A percentile compares a stretch with the other conserved stretches of the same genome.
These are phyloP conservation scores for Coemansia sp. DNA, from an alignment of 192 early-diverging fungal genomes.

Conservation along the genomic window DNA sequence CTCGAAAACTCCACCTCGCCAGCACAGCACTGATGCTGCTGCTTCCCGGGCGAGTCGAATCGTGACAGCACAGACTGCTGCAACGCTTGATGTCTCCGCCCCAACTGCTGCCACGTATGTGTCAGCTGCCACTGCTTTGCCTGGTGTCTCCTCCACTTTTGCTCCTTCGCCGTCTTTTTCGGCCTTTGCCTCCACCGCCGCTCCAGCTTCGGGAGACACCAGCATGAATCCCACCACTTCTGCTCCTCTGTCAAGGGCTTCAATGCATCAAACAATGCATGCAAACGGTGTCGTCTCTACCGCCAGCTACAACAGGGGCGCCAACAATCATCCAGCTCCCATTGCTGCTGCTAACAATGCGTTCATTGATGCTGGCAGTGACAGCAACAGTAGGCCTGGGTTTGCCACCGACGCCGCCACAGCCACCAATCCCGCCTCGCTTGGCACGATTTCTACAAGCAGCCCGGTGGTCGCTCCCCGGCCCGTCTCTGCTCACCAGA, in stretches of 20 bases:
- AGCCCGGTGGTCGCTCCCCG: constrained; percentile 50
- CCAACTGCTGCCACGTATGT: constrained; percentile 3
- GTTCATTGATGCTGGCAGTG: constrained; percentile 5
- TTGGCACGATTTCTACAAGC: constrained; percentile 5
- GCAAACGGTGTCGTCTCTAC: constrained; percentile 11
- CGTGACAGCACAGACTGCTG: neutral
- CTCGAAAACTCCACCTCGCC: neutral
- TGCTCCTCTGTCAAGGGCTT: constrained; percentile 10
- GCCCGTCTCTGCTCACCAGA: constrained; percentile 51
- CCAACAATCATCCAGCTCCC: constrained; percentile 8
- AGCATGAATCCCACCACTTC: constrained; percentile 2
- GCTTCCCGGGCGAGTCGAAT: neutral
- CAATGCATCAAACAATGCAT: constrained; percentile 7
- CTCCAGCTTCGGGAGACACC: neutral
- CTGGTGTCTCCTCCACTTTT: neutral
- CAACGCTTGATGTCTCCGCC: neutral
- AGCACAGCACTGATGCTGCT: neutral
- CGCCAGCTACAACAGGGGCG: constrained; percentile 8
- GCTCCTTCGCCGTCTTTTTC: neutral
- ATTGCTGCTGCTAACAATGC: constrained; percentile 10
- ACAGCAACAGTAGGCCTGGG: constrained; percentile 2
- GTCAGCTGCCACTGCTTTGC: constrained; percentile 1
- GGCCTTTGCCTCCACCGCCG: constrained; percentile 3
- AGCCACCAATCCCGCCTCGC: constrained; percentile 6
- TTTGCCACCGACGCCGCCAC: constrained; percentile 10